A percentile compares a stretch with the other conserved stretches of the same genome.
phyloP scores from a whole-genome alignment of 257 asterid species.

The Nemophila menziesii region DNA sequence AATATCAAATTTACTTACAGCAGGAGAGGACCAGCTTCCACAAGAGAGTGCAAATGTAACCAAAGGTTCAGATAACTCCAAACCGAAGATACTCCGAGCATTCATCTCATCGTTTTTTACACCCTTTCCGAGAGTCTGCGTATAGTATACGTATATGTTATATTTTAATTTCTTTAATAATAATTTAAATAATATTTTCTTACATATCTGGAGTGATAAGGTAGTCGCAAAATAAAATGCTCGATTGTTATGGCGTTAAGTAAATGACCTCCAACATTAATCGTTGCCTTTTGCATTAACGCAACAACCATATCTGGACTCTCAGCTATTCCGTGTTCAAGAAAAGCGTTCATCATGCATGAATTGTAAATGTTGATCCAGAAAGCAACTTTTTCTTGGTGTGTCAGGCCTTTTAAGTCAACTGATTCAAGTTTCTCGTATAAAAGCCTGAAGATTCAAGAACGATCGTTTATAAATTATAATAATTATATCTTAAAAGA shows the following conservation, averaged over 20 bases:
- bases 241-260: slow-evolving; percentile 62
- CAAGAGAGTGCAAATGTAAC: slow-evolving; percentile 93
- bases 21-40: slow-evolving; percentile 97
- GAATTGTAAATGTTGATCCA: slow-evolving; percentile 91
- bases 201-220: slow-evolving; percentile 68
- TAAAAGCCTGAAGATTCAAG: slow-evolving; percentile 39
- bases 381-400: slow-evolving; percentile 86
- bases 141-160: slow-evolving; percentile 4
- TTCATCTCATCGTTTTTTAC: slow-evolving; percentile 41
- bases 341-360: slow-evolving; percentile 90
- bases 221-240: slow-evolving; percentile 68
- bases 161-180: background rate
- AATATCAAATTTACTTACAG: slow-evolving; percentile 48
- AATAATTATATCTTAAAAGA: slow-evolving; percentile 5
- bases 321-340: slow-evolving; percentile 62
- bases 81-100: slow-evolving; percentile 38
- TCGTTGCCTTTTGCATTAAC: slow-evolving; percentile 72
- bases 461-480: slow-evolving; percentile 7
- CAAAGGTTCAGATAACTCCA: slow-evolving; percentile 70
- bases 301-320: slow-evolving; percentile 55
- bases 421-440: slow-evolving; percentile 52
- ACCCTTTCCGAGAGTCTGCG: slow-evolving; percentile 51
- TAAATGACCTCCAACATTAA: slow-evolving; percentile 60
- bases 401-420: slow-evolving; percentile 53
- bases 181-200: slow-evolving; percentile 15